These are phyloP conservation scores for Cordyceps javanica DNA, from an alignment of 2,329 filamentous ascomycete genomes.

Conservation along the genomic window DNA sequence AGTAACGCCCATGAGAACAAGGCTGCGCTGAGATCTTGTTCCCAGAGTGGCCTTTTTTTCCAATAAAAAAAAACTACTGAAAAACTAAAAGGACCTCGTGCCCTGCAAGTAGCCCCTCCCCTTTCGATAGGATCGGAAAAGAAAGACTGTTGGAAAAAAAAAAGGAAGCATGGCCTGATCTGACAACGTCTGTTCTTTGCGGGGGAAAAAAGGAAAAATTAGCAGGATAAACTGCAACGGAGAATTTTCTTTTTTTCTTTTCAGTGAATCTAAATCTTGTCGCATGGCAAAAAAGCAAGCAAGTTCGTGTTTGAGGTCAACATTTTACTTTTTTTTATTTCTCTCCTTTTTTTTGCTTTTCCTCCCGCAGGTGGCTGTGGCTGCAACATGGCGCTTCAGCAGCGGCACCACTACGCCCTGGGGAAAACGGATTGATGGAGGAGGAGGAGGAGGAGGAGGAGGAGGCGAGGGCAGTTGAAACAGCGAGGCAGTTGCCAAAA, in stretches of 20 bases:
- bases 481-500: too few relatives aligned
- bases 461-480: too few relatives aligned
- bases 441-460: too few relatives aligned
- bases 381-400: not conserved
- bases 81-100: not conserved
- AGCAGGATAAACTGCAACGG: not conserved
- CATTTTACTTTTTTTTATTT: too few relatives aligned
- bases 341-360: not conserved
- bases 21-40: too few relatives aligned
- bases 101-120: not conserved
- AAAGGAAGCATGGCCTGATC: not conserved
- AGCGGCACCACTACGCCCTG: not conserved
- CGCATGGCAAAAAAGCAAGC: not conserved
- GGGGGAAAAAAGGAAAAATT: not conserved
- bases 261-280: too few relatives aligned
- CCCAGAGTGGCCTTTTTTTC: too few relatives aligned
- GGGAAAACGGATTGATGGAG: too few relatives aligned
- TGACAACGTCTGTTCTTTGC: not conserved
- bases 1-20: too few relatives aligned
- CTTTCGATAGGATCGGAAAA: not conserved
- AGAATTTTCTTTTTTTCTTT: not conserved
- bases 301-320: not conserved
- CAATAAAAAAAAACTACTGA: too few relatives aligned
- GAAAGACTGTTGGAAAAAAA: too few relatives aligned
- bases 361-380: too few relatives aligned